Evolutionary conservation across 495 filamentous ascomycete species (phyloP).

Genomic region (Pseudoneurospora amorphoporcata): DNA sequence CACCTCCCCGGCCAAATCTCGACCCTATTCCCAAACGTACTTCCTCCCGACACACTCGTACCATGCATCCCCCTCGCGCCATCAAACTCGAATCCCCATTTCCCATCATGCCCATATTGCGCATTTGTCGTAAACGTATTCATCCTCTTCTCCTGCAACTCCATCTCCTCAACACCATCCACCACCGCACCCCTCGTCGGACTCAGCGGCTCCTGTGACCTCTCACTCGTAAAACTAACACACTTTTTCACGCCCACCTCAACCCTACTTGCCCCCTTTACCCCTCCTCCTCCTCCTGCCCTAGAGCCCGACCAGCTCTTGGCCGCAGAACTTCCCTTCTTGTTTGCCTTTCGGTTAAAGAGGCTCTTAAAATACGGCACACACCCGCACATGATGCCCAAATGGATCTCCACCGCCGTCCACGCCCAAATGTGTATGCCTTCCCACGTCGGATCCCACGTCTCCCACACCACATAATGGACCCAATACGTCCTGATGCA

Average conservation of each 20-base stretch:
- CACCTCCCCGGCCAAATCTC: not conserved
- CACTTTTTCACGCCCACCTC: not conserved
- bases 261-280: not conserved
- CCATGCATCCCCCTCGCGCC: not conserved
- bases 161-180: not conserved
- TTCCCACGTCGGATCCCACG: conserved; percentile 28
- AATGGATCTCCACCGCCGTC: conserved; percentile 32
- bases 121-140: not conserved
- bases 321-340: not conserved
- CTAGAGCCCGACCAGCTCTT: not conserved
- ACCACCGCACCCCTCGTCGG: not conserved
- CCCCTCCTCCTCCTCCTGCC: not conserved
- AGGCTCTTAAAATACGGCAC: conserved; percentile 29
- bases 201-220: not conserved
- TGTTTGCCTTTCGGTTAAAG: conserved; percentile 4
- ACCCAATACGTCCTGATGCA: conserved; percentile 18
- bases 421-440: conserved; percentile 30
- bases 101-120: not conserved
- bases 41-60: not conserved
- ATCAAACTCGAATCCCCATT: not conserved
- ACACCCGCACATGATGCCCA: conserved; percentile 31
- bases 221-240: not conserved
- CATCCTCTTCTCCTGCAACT: not conserved
- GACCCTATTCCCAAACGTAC: not conserved
- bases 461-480: conserved; percentile 15